Percentiles rank a stretch among this genome's conserved stretches.
These are phyloP conservation scores for Chlamydomonas reinhardtii DNA, from an alignment of 163 green algal species.

Conservation along the genomic window DNA sequence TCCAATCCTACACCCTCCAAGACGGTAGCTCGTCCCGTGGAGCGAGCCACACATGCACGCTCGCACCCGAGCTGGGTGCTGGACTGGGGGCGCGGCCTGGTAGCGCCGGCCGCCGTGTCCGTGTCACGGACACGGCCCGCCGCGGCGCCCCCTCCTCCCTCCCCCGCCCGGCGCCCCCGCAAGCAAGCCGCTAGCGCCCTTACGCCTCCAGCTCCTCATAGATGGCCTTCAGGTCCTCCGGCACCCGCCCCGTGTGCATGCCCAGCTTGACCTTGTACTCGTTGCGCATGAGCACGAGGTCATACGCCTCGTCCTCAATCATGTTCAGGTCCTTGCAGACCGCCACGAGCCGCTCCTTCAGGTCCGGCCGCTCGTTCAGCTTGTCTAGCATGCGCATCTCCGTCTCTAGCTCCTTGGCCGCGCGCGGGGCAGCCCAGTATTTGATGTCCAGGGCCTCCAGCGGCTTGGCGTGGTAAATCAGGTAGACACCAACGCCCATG, in stretches of 20 bases:
- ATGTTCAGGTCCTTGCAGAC: constrained; percentile 65
- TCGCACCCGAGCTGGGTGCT: too few species aligned
- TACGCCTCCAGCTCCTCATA: constrained; percentile 58
- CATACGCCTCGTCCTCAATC: constrained; percentile 68
- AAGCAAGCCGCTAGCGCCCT: too few species aligned
- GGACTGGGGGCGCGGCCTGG: too few species aligned
- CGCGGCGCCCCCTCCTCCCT: too few species aligned
- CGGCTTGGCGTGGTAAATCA: constrained; percentile 63
- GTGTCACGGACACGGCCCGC: too few species aligned
- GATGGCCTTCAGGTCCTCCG: constrained; percentile 59
- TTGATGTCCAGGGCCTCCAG: constrained; percentile 65
- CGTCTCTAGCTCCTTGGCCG: constrained; percentile 51
- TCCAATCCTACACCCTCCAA: too few species aligned
- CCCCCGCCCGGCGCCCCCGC: too few species aligned
- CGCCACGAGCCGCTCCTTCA: constrained; percentile 39
- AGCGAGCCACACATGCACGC: too few species aligned
- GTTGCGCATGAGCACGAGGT: constrained; percentile 72
- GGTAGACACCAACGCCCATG: constrained; percentile 51
- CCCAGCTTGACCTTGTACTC: constrained; percentile 64
- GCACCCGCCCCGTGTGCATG: constrained; percentile 56
- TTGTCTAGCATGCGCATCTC: constrained; percentile 68
- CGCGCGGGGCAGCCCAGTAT: constrained; percentile 63
- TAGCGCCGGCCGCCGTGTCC: too few species aligned
- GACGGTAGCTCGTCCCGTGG: too few species aligned
- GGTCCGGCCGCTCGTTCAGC: constrained; percentile 50